Base-by-base conservation (phyloP, 805 yeast species). In the Nakazawaea holstii region DNA sequence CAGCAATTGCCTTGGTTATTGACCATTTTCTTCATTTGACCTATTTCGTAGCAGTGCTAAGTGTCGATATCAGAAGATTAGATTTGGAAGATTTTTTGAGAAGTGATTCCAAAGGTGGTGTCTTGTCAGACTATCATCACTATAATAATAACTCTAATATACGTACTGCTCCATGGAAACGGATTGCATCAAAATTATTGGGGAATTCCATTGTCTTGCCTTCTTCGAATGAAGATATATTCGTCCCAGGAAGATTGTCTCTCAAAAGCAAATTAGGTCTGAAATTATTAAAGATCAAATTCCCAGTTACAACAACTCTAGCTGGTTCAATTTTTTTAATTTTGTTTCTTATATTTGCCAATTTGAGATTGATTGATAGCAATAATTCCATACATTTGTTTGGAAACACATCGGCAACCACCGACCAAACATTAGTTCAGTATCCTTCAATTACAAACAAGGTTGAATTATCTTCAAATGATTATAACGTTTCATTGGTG, bases 1-100 rank as follows among this genome's bases (percentile, higher is more conserved):
- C 77, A 1, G 54, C 72, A 1, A 44, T 74, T 28, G 73, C 82
- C 0, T 54, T 85, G n/a, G 28, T 77, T 1, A 61, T 82, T 35
- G 87, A 84, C 52, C 84, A 79, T 57, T 48, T 74, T 5, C 64
- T 87, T 35, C 88, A 82, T 53, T 58, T 80, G 42, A 77, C 91
- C 1, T 87, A 72, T 60, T 76, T 86, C 49, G 67, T 81, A 1
- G 80, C 89, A 0, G 78, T 86, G 1, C 65, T 87, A 29, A 72
- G 84, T 14, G 76, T 87, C 35, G 95, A 88, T 64, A 65, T 82
- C 29, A 74, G 82, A 41, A 70, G 88, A 46, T 60, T 76, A 27
- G 91, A 84, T 53, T 68, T 83, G 14, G 75, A 75, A 13, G 88
- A 82, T 50, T 59, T 81, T 10, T 58, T 77, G 38, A 41, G 8